Evolutionary conservation across 805 yeast genomes (phyloP).

Genomic region (Maudiozyma barnettii): DNA sequence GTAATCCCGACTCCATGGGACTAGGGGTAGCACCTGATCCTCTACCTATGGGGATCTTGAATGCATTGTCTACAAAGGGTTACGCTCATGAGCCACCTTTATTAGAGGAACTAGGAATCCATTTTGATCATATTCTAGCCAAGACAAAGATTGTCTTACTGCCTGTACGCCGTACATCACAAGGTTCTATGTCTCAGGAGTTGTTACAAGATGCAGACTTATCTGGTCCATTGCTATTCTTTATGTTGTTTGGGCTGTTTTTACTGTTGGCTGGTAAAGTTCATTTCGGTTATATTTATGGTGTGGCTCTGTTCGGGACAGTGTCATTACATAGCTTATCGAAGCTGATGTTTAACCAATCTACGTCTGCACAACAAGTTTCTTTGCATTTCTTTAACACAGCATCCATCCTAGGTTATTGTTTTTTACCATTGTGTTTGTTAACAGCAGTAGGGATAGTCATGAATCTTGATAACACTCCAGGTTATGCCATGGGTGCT

Average conservation of each 20-base stretch:
- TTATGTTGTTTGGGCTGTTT: constrained; percentile 75
- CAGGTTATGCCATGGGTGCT: constrained; percentile 63
- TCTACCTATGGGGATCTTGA: constrained; percentile 67
- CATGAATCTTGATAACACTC: constrained; percentile 63
- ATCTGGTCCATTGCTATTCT: constrained; percentile 91
- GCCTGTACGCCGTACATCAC: constrained; percentile 36
- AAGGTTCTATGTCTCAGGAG: constrained; percentile 52
- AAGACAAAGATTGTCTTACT: constrained; percentile 83
- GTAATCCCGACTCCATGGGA: neutral
- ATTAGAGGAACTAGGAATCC: constrained; percentile 86
- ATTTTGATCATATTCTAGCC: constrained; percentile 73
- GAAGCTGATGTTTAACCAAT: constrained; percentile 53
- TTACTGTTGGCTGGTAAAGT: constrained; percentile 82
- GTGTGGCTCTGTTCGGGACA: constrained; percentile 89
- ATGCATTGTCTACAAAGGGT: constrained; percentile 89
- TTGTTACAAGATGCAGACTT: constrained; percentile 82
- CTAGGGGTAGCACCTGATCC: constrained; percentile 25
- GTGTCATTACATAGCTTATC: constrained; percentile 74
- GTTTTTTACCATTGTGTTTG: constrained; percentile 75
- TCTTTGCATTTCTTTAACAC: constrained; percentile 49
- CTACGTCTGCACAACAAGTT: constrained; percentile 11
- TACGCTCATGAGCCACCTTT: constrained; percentile 93
- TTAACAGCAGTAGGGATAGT: constrained; percentile 51
- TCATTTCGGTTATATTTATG: constrained; percentile 94
- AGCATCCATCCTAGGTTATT: constrained; percentile 88